Base-by-base conservation (phyloP, 805 yeast genomes). In the Lipomyces mesembrius region DNA sequence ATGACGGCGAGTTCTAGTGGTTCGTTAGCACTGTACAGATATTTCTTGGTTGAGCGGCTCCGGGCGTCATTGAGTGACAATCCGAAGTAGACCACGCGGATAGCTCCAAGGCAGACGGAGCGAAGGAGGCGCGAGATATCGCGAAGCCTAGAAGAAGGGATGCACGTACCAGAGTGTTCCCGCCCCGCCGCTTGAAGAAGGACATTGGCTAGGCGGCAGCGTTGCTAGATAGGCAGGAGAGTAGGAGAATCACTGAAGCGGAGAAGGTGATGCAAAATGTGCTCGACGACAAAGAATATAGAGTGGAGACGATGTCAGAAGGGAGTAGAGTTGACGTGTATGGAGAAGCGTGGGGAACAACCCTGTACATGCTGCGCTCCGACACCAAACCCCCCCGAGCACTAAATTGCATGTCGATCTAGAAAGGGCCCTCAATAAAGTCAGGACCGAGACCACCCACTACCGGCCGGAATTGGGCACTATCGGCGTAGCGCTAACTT, bases 171-270 rank as follows among this genome's bases (percentile, higher is more conserved):
- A 54, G 56, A 12, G 62, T 17, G 62, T 63, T 63, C 57, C 64
- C 62, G 34, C 66, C 64, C 51, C 69, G 67, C 61, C 69, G 55
- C 60, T 60, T 66, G 62, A 66, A 63, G 54, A 66, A 66, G 53
- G 69, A 66, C 69, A 66, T 66, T 22, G 62, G 49, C 43, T 37
- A 37, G 43, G 3, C 49, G 22, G 20, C 49, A 43, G 49, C 7
- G 49, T 43, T 43, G 39, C 39, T n/a, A n/a, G 20, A 43, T 5
- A n/a, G 49, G 49, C 11, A 43, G 22, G 9, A 17, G 22, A 43
- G 8, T n/a, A n/a, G 7, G 22, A n/a, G 22, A 43, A 7, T 17
- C 9, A 7, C 20, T 43, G 49, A n/a, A 43, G n/a, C 9, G 49
- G 22, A n/a, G 49, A 43, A 17, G 22, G 14, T 8, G 6, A 17